Evolutionary conservation across 495 filamentous ascomycete genomes (phyloP), one percentile per base, ranked within the genome.

Genomic region (Annulohypoxylon maeteangense): DNA sequence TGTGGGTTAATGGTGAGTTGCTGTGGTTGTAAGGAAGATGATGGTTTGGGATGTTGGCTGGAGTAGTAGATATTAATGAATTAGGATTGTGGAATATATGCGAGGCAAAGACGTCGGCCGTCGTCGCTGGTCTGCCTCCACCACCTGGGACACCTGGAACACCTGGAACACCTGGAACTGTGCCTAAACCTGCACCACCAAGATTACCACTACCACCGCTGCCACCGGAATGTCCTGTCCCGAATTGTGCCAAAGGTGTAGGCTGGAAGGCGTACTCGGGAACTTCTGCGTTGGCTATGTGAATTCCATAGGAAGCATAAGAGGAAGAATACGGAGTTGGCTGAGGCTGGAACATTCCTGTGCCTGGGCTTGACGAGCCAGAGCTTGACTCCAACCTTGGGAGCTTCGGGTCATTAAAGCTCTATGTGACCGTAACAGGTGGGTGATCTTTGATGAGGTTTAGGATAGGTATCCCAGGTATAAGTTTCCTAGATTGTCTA

Each of bases 321-420:
- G 75, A 70, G 64, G 76, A 76, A 72, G 77, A 76, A 74, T 78
- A 87, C 50, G 84, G 80, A 45, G 83, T 83, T 47, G 84, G 75
- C 67, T 86, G 81, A 75, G 85, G 80, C 74, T 86, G 85, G 79
- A 84, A 87, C 85, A 87, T 87, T 78, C 79, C 81, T 78, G 59
- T 68, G 68, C 73, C 73, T 69, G 62, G 63, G 70, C 65, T 66
- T 67, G 74, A 64, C 47, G 74, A 68, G 68, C 70, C 67, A 71
- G 69, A 75, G 69, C 69, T 71, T 68, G 76, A 76, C 69, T 68
- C 72, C 50, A 34, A 70, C 62, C 67, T 67, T 74, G 58, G 36
- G 51, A 67, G 67, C 68, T 55, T 62, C 57, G 71, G 71, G 64
- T 72, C 68, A 71, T 71, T 65, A 72, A 72, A 65, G 69, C 63